Conservation (phyloP, 2,329 filamentous ascomycete species). For the Colletotrichum noveboracense region DNA sequence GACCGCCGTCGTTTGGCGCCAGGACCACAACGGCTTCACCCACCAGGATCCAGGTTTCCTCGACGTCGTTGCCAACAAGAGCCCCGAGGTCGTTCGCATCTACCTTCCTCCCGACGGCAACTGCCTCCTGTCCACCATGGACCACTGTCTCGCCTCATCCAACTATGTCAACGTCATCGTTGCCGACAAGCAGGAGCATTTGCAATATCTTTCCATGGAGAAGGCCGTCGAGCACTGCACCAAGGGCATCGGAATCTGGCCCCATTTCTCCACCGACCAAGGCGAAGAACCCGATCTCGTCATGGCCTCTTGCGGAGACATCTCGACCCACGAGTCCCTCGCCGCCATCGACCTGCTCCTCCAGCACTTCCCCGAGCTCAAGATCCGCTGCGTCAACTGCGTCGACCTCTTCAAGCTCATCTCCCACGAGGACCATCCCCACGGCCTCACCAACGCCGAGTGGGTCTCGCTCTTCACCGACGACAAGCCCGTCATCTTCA, state of each 20-base stretch:
- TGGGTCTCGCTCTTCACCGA: conserved; percentile 75
- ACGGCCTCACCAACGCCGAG: conserved; percentile 71
- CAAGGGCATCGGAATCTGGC: conserved; percentile 81
- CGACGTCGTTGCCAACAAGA: conserved; percentile 81
- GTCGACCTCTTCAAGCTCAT: conserved; percentile 85
- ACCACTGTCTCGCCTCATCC: conserved; percentile 74
- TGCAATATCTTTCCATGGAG: conserved; percentile 78
- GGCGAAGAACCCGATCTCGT: conserved; percentile 74
- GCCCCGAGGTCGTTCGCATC: conserved; percentile 79
- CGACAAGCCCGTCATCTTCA: conserved; percentile 78
- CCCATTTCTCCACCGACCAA: conserved; percentile 75
- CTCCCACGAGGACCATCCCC: conserved; percentile 71
- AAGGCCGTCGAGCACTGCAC: conserved; percentile 77
- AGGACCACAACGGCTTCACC: conserved; percentile 85
- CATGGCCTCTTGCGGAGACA: conserved; percentile 79
- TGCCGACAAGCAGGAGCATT: conserved; percentile 79
- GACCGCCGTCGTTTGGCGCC: conserved; percentile 80
- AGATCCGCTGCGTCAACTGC: conserved; percentile 80
- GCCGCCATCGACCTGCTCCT: conserved; percentile 77
- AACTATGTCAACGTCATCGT: conserved; percentile 87
- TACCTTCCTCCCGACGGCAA: conserved; percentile 84
- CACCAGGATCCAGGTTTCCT: conserved; percentile 84
- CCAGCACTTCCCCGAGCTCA: conserved; percentile 73
- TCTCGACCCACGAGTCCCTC: conserved; percentile 75
- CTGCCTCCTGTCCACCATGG: conserved; percentile 75